Base-by-base conservation (phyloP, 75 land plant genomes). In the Picea sitchensis region DNA sequence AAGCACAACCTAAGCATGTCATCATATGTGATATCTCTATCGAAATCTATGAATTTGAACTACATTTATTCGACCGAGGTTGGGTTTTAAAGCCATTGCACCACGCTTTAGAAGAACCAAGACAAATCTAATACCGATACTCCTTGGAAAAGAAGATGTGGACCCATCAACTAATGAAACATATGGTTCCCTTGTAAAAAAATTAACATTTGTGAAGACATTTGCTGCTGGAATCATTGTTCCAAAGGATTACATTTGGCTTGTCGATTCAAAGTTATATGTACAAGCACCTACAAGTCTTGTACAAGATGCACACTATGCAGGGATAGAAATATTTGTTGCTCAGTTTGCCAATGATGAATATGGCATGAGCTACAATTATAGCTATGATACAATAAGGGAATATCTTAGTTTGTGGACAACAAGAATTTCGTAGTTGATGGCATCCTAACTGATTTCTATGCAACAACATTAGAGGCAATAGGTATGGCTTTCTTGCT, bases 31-130 rank as follows among this genome's bases (percentile, higher is more conserved):
- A 60, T 59, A 58, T 76, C 59, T 17, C 15, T 74, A 11, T 8
- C 76, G 44, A 85, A 71, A 68, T 0, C n/a, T 20, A 30, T 54
- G 2, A 12, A 1, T 0, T 20, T 90, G 30, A 59, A 78, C 14
- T 94, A 82, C 76, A 56, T 94, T 59, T 96, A 98, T 38, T 91
- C 98, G 34, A 84, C 95, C 14, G 99, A 96, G 80, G 85, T 94
- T 36, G 90, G 84, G n/a, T 88, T 96, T 80, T 82, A 90, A 85
- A 77, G 31, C 57, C 72, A 65, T 94, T 2, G 67, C 38, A 56
- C 65, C 84, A 11, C 79, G 77, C 38, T 77, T 92, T 26, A 30
- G 51, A 54, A 84, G 61, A 61, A 36, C 51, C 31, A 81, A 73
- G 54, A 87, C 95, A 51, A 92, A 89, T 80, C 87, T 92, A 9